A percentile compares a stretch with the other conserved stretches of the same genome.
phyloP scores from a whole-genome alignment of 345 rosid genomes.

The Rhodamnia argentea region DNA sequence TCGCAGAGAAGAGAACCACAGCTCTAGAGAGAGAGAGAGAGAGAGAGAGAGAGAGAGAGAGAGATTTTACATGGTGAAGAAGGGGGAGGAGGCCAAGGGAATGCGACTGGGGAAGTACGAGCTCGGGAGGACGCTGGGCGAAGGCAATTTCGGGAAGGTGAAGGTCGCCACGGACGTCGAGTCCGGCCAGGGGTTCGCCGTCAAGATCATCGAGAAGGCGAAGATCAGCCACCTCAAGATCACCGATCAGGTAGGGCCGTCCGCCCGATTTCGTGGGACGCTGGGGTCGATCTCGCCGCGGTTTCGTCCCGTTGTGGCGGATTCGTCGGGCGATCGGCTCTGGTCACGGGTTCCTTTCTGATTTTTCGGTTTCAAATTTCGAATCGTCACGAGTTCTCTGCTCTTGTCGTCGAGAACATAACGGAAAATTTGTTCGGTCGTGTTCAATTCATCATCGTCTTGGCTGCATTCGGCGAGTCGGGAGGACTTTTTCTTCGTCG shows the following conservation, averaged over 20 bases:
- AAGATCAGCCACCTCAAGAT: conserved; percentile 58
- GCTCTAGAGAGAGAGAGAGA: background rate
- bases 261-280: background rate
- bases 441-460: background rate
- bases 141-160: conserved; percentile 91
- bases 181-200: conserved; percentile 59
- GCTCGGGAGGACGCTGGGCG: conserved; percentile 83
- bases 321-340: too few relatives aligned
- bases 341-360: background rate
- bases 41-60: background rate
- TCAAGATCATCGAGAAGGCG: conserved; percentile 76
- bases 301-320: too few relatives aligned
- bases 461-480: background rate
- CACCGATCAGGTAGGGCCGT: conserved; percentile 52
- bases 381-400: background rate
- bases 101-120: conserved; percentile 86
- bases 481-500: background rate
- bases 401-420: background rate
- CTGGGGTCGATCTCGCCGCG: background rate
- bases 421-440: background rate
- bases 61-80: background rate
- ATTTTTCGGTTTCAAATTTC: background rate
- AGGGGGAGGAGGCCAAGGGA: conserved; percentile 24
- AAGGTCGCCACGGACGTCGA: conserved; percentile 55
- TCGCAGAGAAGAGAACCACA: too few relatives aligned